Evolutionary conservation across 169 alveolate species (phyloP), one percentile per base, ranked within the genome.

Genomic region (Perkinsus marinus): DNA sequence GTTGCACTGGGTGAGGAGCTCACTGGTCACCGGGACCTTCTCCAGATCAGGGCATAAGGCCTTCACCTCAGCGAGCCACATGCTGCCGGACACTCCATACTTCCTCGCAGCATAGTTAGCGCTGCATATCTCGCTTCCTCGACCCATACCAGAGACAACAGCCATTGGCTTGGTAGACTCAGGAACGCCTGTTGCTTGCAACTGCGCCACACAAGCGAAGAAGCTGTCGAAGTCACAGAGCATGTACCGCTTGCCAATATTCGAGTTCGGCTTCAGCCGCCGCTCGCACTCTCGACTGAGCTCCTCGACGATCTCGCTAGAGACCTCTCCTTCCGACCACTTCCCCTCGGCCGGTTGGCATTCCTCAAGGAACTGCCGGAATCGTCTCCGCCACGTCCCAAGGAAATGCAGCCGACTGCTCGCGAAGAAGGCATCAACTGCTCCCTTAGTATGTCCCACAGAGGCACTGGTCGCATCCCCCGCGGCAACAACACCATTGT

Each of bases 361-460:
- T 57, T 57, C 79, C 34, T 57, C 79, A 37, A 39, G 47, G 38
- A 39, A 89, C 38, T 39, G 34, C 79, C 57, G 79, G 69, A 90
- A 90, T 36, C 91, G 91, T 69, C 57, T 57, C 38, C 91, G 68
- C 91, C 91, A 90, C 39, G 91, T 90, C 39, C 91, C 91, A 22
- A 90, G 91, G 39, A 90, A 90, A 39, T 90, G 91, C 41, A 90
- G 69, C 17, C 91, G 91, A 17, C 69, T 39, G 69, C 69, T 39
- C 69, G 79, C 69, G 39, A 39, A 47, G 39, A 90, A 90, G 41
- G 43, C 91, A 16, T 34, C 34, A 26, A 89, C 91, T 17, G 91
- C 91, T 0, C 91, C 37, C 69, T 36, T 37, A 16, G 91, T 57
- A 26, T 57, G 79, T 5, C 79, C 79, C 26, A 57, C 79, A 26